These are phyloP conservation scores for Rhizophagus clarus DNA, from an alignment of 192 early-diverging fungal species.

Conservation along the genomic window DNA sequence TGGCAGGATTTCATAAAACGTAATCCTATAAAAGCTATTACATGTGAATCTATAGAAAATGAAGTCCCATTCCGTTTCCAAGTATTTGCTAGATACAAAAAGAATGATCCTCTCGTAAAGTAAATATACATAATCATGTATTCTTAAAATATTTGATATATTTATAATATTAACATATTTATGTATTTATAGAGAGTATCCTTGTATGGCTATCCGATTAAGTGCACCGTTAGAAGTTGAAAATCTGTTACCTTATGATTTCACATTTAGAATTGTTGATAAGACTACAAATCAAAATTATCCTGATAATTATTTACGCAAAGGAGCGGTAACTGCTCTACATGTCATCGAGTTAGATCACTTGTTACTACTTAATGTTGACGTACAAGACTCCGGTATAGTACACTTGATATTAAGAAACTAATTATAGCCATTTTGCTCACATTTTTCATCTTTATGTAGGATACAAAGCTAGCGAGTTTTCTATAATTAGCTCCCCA, in stretches of 20 bases:
- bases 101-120: conserved; percentile 49
- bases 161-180: neutral
- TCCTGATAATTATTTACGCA: conserved; percentile 56
- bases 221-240: conserved; percentile 86
- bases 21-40: conserved; percentile 40
- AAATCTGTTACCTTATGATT: conserved; percentile 90
- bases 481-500: conserved; percentile 82
- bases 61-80: conserved; percentile 68
- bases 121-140: conserved; percentile 3
- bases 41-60: conserved; percentile 46
- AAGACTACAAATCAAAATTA: conserved; percentile 66
- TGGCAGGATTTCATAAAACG: conserved; percentile 78
- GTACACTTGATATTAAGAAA: neutral
- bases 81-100: conserved; percentile 57
- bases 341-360: conserved; percentile 86
- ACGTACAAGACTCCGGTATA: conserved; percentile 70
- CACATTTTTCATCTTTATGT: conserved; percentile 24
- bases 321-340: conserved; percentile 73
- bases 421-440: neutral
- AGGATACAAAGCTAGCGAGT: conserved; percentile 74
- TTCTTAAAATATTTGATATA: neutral
- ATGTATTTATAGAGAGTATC: conserved; percentile 52
- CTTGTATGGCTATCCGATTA: conserved; percentile 77
- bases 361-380: conserved; percentile 73
- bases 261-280: conserved; percentile 80